Evolutionary conservation across 2,329 filamentous ascomycete genomes (phyloP), one percentile per base, ranked within the genome.

Genomic region (Aspergillus hiratsukae): DNA sequence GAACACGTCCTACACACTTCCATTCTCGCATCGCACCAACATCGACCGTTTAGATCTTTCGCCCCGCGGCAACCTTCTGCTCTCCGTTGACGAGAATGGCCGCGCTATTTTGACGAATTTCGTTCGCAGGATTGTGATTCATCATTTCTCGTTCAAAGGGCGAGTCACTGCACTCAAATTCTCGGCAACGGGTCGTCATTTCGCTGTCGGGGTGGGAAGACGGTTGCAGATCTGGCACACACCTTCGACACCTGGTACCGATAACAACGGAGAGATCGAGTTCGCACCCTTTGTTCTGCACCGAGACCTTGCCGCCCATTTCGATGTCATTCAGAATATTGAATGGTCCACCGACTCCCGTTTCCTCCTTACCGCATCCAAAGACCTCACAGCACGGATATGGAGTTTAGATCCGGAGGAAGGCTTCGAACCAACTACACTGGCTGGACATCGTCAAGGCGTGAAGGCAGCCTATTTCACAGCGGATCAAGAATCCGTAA

Each of bases 391-490:
- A 0, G 88, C 90, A 41, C 85, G 92, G 70, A 90, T 99, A 85
- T 99, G 93, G 93, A 97, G 92, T 71, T 78, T 97, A 63, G 83
- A 95, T 64, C 82, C 87, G 1, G 91, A 96, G 67, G 89, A 93
- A 58, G 90, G 88, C 1, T 97, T 97, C 74, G 85, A 86, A 51
- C 91, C 93, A 0, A 99, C 94, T 1, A 90, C 92, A 17, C 78
- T 99, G 59, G 88, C 91, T 3, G 94, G 94, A 1, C 95, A 99
- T 75, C 87, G 91, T 71, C 91, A 97, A 73, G 87, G 84, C 17
- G 89, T 99, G 3, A 82, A 95, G 54, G 90, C 88, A n/a, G 92
- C 92, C n/a, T 99, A 91, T 86, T 99, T 99, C 71, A 95, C 92
- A 0, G 87, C 88, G 59, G 87, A 96, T 65, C 94, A 99, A 71